Base-by-base conservation (phyloP, 192 early-diverging fungal genomes). In the Nowakowskiella sp. region DNA sequence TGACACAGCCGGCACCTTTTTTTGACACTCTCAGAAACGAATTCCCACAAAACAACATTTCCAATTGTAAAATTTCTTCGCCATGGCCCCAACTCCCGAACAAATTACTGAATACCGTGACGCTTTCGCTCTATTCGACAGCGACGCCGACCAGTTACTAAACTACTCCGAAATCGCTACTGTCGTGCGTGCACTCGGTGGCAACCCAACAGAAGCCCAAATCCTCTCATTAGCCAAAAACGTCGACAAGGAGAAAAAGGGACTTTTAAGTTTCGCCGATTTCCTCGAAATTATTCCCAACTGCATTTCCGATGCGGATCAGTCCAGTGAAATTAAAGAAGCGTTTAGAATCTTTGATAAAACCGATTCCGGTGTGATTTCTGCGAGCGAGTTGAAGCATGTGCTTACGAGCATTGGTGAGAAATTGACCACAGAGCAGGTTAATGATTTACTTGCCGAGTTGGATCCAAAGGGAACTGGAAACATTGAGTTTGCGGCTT, bases 321-420 rank as follows among this genome's bases (percentile, higher is more conserved):
- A 39, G 36, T 39, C 19, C 19, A 39, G 13, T 13, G 92, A 96
- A 71, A 85, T 94, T 58, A 79, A 82, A 64, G 90, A 94, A 72
- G 92, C 92, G 21, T 95, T 94, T 85, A 88, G 87, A 71, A 88
- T 92, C 46, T 95, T 95, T 73, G 93, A 94, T 76, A 90, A 92
- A 87, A 85, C 93, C 66, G 87, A 86, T 62, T 86, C 91, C 65
- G 91, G 93, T 51, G 84, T 81, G 73, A 97, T 97, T 62, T 86
- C 86, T 7, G 84, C 91, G 48, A 80, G 85, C 31, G 93, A 97
- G 73, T 81, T 97, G 45, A 75, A 85, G 42, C 85, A 87, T 53
- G 89, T 95, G 53, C 90, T 97, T 85, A 91, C 90, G 56, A 85
- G 82, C 63, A 80, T 97, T 45, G 91, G 90, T 55, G 87, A 89